phyloP scores from a whole-genome alignment of 257 asterid genomes.

The Scutellaria barbata region DNA sequence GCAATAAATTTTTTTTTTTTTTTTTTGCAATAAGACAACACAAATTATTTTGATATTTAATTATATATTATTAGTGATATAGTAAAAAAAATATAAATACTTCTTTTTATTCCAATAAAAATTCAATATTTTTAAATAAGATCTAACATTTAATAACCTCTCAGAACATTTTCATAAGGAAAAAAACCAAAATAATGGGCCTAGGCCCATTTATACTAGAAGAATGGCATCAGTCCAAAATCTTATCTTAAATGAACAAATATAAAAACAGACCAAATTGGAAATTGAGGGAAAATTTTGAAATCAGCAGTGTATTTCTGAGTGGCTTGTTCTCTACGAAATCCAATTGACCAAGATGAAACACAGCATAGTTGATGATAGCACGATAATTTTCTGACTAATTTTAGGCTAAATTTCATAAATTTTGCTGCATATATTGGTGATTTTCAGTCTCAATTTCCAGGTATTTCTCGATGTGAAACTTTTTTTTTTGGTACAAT shows the following conservation, averaged over 20 bases:
- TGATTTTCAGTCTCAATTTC: constrained; percentile 17
- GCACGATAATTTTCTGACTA: background rate
- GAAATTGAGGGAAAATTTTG: background rate
- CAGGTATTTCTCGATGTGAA: constrained; percentile 31
- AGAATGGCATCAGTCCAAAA: background rate
- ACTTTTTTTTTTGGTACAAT: background rate
- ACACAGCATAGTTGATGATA: background rate
- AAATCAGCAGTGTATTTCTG: background rate
- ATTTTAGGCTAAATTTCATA: constrained; percentile 4
- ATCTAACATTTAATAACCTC: too few species aligned
- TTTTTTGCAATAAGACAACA: too few species aligned
- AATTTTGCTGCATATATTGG: background rate
- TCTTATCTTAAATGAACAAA: background rate
- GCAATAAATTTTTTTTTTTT: too few species aligned
- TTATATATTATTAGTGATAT: too few species aligned
- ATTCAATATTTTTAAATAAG: too few species aligned
- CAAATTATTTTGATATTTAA: too few species aligned
- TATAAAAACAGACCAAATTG: background rate
- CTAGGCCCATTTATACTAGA: background rate
- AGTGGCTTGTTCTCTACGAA: constrained; percentile 37
- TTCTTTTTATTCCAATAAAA: too few species aligned
- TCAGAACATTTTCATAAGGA: background rate
- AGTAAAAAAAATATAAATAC: too few species aligned
- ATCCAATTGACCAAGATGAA: constrained; percentile 5
- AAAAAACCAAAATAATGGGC: background rate